Percentiles rank a stretch among this genome's conserved stretches.
phyloP scores from a whole-genome alignment of 1,139 yeast species.

The Yamadazyma diddensiae region DNA sequence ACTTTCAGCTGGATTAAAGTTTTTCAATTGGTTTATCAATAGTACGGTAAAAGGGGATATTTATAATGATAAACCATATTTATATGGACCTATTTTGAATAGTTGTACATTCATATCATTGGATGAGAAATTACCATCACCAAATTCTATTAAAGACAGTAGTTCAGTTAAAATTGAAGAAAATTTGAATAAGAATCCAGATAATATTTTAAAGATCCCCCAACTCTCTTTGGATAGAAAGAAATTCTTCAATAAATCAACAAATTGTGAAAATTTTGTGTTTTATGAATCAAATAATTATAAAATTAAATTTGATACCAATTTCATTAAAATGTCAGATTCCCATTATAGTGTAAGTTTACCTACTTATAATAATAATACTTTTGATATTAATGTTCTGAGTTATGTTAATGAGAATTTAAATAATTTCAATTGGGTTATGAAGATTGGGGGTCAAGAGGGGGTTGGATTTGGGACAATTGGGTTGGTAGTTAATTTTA shows the following conservation, averaged over 20 bases:
- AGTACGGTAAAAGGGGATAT: conserved; percentile 65
- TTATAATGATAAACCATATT: conserved; percentile 56
- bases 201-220: conserved; percentile 25
- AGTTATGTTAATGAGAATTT: conserved; percentile 41
- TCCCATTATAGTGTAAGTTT: conserved; percentile 40
- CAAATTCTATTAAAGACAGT: conserved; percentile 11
- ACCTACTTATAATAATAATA: conserved; percentile 36
- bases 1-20: conserved; percentile 48
- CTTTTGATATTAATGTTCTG: conserved; percentile 41
- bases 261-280: conserved; percentile 30
- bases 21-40: conserved; percentile 57
- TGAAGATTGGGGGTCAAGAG: conserved; percentile 38
- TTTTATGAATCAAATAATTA: conserved; percentile 27
- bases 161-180: conserved; percentile 18
- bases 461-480: conserved; percentile 34
- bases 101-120: conserved; percentile 46
- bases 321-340: conserved; percentile 38
- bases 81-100: conserved; percentile 61
- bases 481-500: conserved; percentile 41
- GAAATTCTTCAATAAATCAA: conserved; percentile 28
- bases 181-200: conserved; percentile 17
- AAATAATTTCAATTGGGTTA: conserved; percentile 44
- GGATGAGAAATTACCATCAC: conserved; percentile 15
- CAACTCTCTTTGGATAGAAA: conserved; percentile 28
- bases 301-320: conserved; percentile 37